Conservation (phyloP, 805 yeast species). For the Candida endomychidarum region DNA sequence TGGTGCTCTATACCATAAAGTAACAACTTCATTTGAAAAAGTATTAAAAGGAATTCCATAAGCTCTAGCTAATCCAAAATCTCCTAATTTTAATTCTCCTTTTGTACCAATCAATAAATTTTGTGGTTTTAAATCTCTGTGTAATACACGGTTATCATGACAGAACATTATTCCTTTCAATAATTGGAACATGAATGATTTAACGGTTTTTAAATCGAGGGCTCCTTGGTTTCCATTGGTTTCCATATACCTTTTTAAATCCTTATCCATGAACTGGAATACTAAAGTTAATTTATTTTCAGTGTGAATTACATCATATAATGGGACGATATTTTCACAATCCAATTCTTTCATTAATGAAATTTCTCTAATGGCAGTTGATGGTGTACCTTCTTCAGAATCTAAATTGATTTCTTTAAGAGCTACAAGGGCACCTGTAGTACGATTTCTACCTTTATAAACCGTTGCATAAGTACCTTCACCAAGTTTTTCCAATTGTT, state of each 20-base stretch:
- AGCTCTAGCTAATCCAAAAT: constrained; percentile 96
- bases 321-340: constrained; percentile 87
- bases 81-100: constrained; percentile 92
- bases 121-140: constrained; percentile 91
- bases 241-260: constrained; percentile 94
- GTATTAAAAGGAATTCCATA: constrained; percentile 98
- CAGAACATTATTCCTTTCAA: constrained; percentile 79
- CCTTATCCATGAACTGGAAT: constrained; percentile 91
- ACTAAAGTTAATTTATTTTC: constrained; percentile 94
- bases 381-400: constrained; percentile 97
- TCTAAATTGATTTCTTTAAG: constrained; percentile 92
- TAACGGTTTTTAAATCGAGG: constrained; percentile 68
- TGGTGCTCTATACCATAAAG: constrained; percentile 97
- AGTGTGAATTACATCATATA: constrained; percentile 94
- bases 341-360: constrained; percentile 92
- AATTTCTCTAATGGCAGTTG: constrained; percentile 95
- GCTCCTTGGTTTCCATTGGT: constrained; percentile 74
- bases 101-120: constrained; percentile 83
- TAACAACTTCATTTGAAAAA: constrained; percentile 95
- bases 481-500: constrained; percentile 77
- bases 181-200: constrained; percentile 92
- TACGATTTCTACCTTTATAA: constrained; percentile 85
- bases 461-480: constrained; percentile 99
- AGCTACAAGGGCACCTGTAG: constrained; percentile 88
- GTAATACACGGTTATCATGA: constrained; percentile 81